Conservation (phyloP, 108 stramenopile species). For the Bacterosira constricta region DNA sequence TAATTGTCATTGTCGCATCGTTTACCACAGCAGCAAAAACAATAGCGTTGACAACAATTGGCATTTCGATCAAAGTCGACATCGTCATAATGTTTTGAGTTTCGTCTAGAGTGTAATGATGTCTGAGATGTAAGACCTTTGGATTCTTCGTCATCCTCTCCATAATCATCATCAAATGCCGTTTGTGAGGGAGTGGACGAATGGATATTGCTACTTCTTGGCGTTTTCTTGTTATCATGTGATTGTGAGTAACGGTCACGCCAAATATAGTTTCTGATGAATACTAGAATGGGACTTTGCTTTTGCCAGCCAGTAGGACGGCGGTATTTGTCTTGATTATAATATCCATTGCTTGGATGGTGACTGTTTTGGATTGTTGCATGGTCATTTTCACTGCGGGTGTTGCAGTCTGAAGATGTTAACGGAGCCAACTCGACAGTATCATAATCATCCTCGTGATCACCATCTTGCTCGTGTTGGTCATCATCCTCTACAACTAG, state of each 20-base stretch:
- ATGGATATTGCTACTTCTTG: background rate
- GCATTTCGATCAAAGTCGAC: slow-evolving; percentile 32
- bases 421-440: slow-evolving; percentile 25
- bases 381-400: no score
- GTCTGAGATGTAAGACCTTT: slow-evolving; percentile 1
- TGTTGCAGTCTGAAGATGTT: background rate
- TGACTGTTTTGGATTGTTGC: no score
- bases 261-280: no score
- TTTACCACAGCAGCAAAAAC: background rate
- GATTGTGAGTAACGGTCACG: background rate
- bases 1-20: background rate
- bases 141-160: background rate
- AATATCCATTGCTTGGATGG: no score
- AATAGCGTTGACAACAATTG: background rate
- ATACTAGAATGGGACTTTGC: no score
- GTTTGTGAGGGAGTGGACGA: background rate
- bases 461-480: background rate
- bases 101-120: background rate
- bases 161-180: background rate
- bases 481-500: background rate
- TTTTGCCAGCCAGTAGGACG: no score
- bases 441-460: background rate
- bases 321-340: no score
- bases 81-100: slow-evolving; percentile 22
- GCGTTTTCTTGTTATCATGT: background rate